These are phyloP conservation scores for Phellopilus nigrolimitatus DNA, from an alignment of 1,284 basidiomycete species.

Conservation along the genomic window DNA sequence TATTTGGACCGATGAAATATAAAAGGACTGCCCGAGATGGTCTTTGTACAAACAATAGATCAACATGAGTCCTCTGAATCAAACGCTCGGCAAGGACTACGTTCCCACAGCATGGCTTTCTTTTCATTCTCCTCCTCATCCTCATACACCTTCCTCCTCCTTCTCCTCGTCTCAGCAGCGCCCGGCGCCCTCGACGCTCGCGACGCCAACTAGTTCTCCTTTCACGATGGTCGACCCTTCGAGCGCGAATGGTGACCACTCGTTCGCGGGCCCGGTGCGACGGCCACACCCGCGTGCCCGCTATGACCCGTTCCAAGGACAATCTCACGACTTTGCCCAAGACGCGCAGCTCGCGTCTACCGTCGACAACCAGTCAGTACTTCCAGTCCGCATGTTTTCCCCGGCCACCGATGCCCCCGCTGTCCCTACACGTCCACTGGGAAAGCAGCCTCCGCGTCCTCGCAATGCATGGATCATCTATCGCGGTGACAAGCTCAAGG, in stretches of 20 bases:
- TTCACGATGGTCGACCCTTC: no score
- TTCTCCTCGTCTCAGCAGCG: neutral
- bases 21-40: neutral
- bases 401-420: no score
- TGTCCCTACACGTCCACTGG: no score
- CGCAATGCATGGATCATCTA: slow-evolving; percentile 94
- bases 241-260: no score
- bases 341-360: no score
- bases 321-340: no score
- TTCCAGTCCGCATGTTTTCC: no score
- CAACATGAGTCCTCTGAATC: neutral
- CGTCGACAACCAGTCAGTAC: no score
- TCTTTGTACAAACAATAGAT: neutral
- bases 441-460: slow-evolving; percentile 57
- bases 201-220: neutral
- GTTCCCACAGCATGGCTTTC: neutral
- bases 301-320: no score
- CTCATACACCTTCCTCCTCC: neutral
- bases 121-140: neutral
- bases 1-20: neutral
- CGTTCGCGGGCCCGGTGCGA: slow-evolving; percentile 17
- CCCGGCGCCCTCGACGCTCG: slow-evolving; percentile 1
- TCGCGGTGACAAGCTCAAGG: slow-evolving; percentile 59
- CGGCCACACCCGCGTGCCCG: slow-evolving; percentile 1
- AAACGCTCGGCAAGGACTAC: no score